Conservation (phyloP, 257 asterid genomes). For the Plantago elongata region DNA sequence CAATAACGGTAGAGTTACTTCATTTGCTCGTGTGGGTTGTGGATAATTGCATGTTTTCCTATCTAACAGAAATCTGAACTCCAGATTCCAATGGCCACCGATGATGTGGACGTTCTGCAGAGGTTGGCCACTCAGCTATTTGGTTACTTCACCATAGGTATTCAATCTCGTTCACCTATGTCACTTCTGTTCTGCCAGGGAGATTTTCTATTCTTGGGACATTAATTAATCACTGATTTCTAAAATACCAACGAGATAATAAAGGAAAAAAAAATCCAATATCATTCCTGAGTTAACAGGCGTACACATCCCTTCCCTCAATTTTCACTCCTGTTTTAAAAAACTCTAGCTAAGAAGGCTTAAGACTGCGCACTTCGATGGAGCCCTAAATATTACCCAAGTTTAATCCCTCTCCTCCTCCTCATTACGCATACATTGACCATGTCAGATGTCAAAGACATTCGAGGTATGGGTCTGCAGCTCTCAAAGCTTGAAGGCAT, state of each 20-base stretch:
- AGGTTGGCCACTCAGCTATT: slow-evolving; percentile 77
- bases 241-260: too few species aligned
- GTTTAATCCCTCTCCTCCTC: not conserved
- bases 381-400: too few species aligned
- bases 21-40: slow-evolving; percentile 2
- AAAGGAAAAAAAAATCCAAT: too few species aligned
- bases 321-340: too few species aligned
- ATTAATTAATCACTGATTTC: slow-evolving; percentile 4
- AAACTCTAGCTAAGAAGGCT: too few species aligned
- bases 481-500: slow-evolving; percentile 87
- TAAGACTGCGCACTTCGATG: too few species aligned
- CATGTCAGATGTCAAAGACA: slow-evolving; percentile 70
- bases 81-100: slow-evolving; percentile 82
- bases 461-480: slow-evolving; percentile 96
- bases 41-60: slow-evolving; percentile 1
- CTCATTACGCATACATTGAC: slow-evolving; percentile 13
- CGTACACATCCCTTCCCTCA: too few species aligned
- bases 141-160: slow-evolving; percentile 79
- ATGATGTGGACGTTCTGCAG: slow-evolving; percentile 71
- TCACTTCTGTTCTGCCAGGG: not conserved
- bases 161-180: not conserved
- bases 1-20: slow-evolving; percentile 52
- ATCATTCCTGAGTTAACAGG: too few species aligned
- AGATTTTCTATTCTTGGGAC: not conserved
- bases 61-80: slow-evolving; percentile 21